A percentile compares a stretch with the other conserved stretches of the same genome.
Evolutionary conservation across 2,329 filamentous ascomycete species (phyloP).

Genomic region (Verticillium tricorpus): DNA sequence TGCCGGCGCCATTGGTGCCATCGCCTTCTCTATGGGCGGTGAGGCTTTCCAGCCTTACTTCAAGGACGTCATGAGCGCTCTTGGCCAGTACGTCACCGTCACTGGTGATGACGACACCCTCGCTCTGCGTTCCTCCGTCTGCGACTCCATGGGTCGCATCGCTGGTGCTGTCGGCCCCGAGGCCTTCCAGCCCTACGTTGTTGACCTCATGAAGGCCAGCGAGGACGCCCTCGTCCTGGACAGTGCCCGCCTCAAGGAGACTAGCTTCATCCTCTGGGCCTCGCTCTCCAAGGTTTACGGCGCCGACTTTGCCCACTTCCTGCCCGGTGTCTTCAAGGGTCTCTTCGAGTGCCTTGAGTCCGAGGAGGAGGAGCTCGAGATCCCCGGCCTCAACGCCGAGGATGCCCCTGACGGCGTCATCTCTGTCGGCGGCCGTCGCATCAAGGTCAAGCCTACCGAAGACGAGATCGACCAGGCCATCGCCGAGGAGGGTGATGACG

Average conservation of each 20-base stretch:
- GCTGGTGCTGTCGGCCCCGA: conserved; percentile 81
- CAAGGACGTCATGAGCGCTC: conserved; percentile 81
- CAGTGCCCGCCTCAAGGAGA: conserved; percentile 88
- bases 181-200: conserved; percentile 86
- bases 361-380: conserved; percentile 80
- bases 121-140: conserved; percentile 81
- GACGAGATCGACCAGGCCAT: conserved; percentile 51
- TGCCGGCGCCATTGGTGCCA: conserved; percentile 83
- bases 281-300: conserved; percentile 91
- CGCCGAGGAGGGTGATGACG: conserved; percentile 62
- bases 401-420: conserved; percentile 58
- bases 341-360: conserved; percentile 83
- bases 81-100: conserved; percentile 77
- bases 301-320: conserved; percentile 74
- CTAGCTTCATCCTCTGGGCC: conserved; percentile 95
- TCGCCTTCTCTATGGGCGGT: conserved; percentile 81
- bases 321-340: conserved; percentile 71
- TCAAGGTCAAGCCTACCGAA: conserved; percentile 64
- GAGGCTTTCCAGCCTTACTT: conserved; percentile 88
- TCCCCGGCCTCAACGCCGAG: conserved; percentile 61
- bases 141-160: conserved; percentile 91
- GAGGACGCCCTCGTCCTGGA: conserved; percentile 87
- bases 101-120: conserved; percentile 90
- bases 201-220: conserved; percentile 84
- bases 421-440: conserved; percentile 75